Evolutionary conservation across 148 eudicot genomes (phyloP).

Genomic region (Gaultheria prostrata): DNA sequence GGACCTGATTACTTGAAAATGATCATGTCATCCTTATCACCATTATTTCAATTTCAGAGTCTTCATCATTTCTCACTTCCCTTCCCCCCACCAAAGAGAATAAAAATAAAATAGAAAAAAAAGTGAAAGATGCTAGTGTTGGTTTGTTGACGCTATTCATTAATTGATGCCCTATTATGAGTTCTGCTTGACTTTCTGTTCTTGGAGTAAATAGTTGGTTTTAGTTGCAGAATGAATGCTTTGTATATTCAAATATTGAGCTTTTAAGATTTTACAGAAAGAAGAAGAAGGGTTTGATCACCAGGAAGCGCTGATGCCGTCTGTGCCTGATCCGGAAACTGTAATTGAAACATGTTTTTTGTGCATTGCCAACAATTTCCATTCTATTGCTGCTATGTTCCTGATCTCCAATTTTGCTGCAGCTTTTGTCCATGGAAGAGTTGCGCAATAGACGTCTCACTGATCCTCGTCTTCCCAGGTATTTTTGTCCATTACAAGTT

Average conservation of each 20-base stretch:
- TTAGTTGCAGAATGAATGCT: conserved; percentile 5
- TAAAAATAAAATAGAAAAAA: neutral
- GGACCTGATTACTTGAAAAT: neutral
- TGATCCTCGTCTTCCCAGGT: conserved; percentile 97
- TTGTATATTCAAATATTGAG: neutral
- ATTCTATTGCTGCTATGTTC: neutral
- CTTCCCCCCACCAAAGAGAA: no score
- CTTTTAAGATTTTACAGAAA: conserved; percentile 48
- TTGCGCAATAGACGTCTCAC: conserved; percentile 72
- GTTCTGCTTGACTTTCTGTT: neutral
- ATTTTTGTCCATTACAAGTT: neutral
- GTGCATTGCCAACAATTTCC: conserved; percentile 8
- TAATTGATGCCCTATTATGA: neutral
- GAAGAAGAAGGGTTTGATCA: conserved; percentile 86
- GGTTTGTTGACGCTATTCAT: neutral
- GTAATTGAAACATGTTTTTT: conserved; percentile 35
- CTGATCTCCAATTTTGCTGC: conserved; percentile 15
- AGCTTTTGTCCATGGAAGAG: conserved; percentile 91
- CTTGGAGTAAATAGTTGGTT: neutral
- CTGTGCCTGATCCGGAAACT: conserved; percentile 74
- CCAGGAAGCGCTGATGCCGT: conserved; percentile 74
- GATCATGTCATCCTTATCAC: no score
- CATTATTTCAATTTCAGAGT: no score
- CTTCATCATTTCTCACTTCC: no score
- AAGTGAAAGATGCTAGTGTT: neutral